Base-by-base conservation (phyloP, 140 eudicot species). In the Stevia rebaudiana region DNA sequence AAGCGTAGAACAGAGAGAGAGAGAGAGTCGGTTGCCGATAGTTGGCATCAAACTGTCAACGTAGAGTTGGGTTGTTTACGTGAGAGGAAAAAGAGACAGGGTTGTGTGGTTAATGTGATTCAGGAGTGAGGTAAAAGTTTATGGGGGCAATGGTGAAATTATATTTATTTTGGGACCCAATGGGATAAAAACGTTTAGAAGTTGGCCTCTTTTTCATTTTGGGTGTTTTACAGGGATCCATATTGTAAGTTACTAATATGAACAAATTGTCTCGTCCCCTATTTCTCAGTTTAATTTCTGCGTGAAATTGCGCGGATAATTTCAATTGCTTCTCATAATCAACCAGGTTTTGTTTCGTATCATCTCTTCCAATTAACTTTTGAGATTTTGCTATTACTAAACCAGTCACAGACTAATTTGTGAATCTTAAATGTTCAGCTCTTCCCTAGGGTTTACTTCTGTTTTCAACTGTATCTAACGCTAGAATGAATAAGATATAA, bases 391-490 rank as follows among this genome's bases (percentile, higher is more conserved):
- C 4, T 54, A 1, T 8, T 39, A 4, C 30, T 16, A 30, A 31
- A 5, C 47, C 36, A 31, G 5, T 50, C 21, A 37, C 42, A 8
- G 11, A 3, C 50, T 69, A 16, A 48, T 69, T 17, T 69, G 46
- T 17, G 3, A 36, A 35, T 61, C 43, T 36, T 49, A 12, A 12
- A 25, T 2, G 19, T 11, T 37, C 28, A 40, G 46, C 30, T 52
- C 23, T 44, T 40, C 13, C 73, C 73, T 74, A 74, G 78, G 78
- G 78, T 74, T 65, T 72, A 22, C 44, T 28, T 72, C 37, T 36
- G 41, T n/a, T 24, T 17, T 53, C 24, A 42, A 62, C 71, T 22
- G 60, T 36, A 24, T 13, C 60, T 60, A 18, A 25, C 17, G 28
- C 51, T n/a, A 28, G 13, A 21, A 60, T 47, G 37, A 33, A 61